These are phyloP conservation scores for Neohortaea acidophila DNA, from an alignment of 495 filamentous ascomycete genomes.

Conservation along the genomic window DNA sequence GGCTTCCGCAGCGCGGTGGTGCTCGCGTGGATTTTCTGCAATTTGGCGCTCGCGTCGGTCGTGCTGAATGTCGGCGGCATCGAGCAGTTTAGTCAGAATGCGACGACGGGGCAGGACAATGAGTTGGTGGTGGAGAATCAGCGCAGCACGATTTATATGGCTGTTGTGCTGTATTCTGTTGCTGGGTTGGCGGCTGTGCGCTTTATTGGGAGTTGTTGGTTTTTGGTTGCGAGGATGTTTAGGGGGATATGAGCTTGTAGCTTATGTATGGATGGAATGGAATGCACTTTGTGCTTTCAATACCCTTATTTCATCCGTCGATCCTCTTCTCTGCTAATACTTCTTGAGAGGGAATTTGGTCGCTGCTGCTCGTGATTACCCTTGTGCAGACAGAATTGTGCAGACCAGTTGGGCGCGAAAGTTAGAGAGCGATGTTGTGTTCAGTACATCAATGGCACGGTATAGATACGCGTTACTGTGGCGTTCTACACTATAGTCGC, in stretches of 20 bases:
- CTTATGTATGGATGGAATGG: too few relatives aligned
- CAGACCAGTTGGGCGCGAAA: too few relatives aligned
- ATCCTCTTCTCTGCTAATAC: too few relatives aligned
- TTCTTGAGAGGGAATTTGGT: too few relatives aligned
- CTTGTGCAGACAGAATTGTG: too few relatives aligned
- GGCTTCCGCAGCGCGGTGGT: conserved; percentile 87
- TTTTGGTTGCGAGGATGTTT: conserved; percentile 82
- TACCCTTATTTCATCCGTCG: too few relatives aligned
- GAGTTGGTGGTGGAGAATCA: conserved; percentile 28
- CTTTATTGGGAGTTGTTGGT: conserved; percentile 87
- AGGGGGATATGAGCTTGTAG: conserved; percentile 28
- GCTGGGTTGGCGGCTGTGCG: conserved; percentile 76
- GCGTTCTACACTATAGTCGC: too few relatives aligned
- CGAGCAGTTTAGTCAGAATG: conserved; percentile 38
- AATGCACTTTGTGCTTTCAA: too few relatives aligned
- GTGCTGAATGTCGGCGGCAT: conserved; percentile 75
- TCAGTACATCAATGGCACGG: too few relatives aligned
- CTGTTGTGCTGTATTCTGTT: conserved; percentile 82
- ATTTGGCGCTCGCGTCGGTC: conserved; percentile 77
- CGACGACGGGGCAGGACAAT: conserved; percentile 32
- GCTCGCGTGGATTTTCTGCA: conserved; percentile 89
- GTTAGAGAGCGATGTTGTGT: too few relatives aligned
- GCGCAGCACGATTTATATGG: conserved; percentile 65
- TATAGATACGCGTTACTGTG: too few relatives aligned
- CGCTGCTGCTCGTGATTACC: too few relatives aligned